Percentiles rank a stretch among this genome's conserved stretches.
Conservation (phyloP, 257 asterid genomes). For the Solanum chaucha region DNA sequence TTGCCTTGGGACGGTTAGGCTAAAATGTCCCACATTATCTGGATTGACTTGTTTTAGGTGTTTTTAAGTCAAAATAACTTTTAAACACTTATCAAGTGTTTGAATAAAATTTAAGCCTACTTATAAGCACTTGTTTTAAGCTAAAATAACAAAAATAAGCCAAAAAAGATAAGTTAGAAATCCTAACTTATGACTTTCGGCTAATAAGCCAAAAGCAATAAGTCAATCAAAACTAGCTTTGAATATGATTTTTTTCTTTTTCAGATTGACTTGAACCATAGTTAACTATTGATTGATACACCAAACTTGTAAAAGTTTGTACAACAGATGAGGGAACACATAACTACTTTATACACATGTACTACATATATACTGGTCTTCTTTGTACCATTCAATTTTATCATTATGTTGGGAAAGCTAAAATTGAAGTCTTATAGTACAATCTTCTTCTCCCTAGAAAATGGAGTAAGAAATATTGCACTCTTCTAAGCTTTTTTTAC, state of each 20-base stretch:
- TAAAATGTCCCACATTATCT: too few relatives aligned
- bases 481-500: neutral
- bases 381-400: neutral
- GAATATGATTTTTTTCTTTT: neutral
- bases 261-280: neutral
- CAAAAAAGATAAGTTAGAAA: too few relatives aligned
- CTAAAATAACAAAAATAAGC: too few relatives aligned
- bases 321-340: neutral
- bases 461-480: neutral
- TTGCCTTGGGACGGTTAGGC: neutral
- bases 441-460: neutral
- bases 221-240: neutral
- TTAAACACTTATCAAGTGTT: too few relatives aligned
- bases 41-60: too few relatives aligned
- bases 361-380: neutral
- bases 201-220: too few relatives aligned
- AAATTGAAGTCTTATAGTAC: neutral
- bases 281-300: neutral
- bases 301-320: neutral
- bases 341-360: neutral
- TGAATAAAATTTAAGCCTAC: too few relatives aligned
- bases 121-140: too few relatives aligned
- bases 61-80: too few relatives aligned
- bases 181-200: too few relatives aligned
- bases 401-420: neutral